Evolutionary conservation across 345 rosid genomes (phyloP).

Genomic region (Cardamine chenopodiifolia): DNA sequence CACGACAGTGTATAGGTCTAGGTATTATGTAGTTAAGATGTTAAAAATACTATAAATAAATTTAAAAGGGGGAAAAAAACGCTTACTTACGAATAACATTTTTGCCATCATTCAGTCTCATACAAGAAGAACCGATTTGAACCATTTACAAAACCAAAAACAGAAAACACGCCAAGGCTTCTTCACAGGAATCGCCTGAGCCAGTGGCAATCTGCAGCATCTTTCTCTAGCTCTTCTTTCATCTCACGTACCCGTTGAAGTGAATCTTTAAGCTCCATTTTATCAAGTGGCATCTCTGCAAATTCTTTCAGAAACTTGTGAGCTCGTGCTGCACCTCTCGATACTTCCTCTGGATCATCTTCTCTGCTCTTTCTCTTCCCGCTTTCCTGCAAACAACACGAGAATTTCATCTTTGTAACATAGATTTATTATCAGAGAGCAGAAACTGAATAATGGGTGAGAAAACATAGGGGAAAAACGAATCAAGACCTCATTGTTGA

Average conservation of each 20-base stretch:
- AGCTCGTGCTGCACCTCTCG: constrained; percentile 77
- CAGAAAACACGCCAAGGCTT: constrained; percentile 2
- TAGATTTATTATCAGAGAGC: background rate
- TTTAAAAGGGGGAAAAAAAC: too few species aligned
- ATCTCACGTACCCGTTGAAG: constrained; percentile 55
- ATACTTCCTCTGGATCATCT: constrained; percentile 57
- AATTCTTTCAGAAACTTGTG: constrained; percentile 75
- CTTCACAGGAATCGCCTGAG: constrained; percentile 67
- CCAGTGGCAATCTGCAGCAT: constrained; percentile 65
- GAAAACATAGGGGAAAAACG: constrained; percentile 5
- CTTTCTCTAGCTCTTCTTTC: constrained; percentile 73
- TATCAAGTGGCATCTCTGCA: constrained; percentile 82
- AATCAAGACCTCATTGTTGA: constrained; percentile 55
- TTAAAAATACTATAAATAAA: too few species aligned
- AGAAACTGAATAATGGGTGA: background rate
- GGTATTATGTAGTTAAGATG: too few species aligned
- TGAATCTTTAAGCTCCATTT: constrained; percentile 77
- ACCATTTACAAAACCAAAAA: constrained; percentile 3
- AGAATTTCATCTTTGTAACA: background rate
- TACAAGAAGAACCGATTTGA: background rate
- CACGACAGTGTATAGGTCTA: too few species aligned
- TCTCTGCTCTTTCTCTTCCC: constrained; percentile 68
- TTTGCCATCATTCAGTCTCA: background rate
- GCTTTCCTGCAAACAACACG: constrained; percentile 53
- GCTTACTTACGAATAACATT: background rate